These are phyloP conservation scores for Daldinia loculata DNA, from an alignment of 495 filamentous ascomycete genomes.

Conservation along the genomic window DNA sequence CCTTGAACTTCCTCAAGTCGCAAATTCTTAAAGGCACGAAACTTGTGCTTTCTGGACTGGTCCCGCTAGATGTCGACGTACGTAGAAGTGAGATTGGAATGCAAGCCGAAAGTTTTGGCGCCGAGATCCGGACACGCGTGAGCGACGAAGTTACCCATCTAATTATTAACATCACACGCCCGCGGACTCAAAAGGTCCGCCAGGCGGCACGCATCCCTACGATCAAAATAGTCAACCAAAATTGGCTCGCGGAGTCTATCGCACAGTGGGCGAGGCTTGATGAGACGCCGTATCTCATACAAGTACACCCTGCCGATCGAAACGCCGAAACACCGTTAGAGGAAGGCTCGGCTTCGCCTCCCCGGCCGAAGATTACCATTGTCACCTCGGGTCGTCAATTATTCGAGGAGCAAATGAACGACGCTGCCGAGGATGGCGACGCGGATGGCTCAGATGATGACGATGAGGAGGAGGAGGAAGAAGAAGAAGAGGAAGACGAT, in stretches of 20 bases:
- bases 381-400: slow-evolving; percentile 44
- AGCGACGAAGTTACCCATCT: slow-evolving; percentile 58
- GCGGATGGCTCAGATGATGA: slow-evolving; percentile 50
- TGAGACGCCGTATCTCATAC: slow-evolving; percentile 76
- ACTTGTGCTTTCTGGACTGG: slow-evolving; percentile 87
- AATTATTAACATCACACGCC: slow-evolving; percentile 63
- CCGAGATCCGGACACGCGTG: slow-evolving; percentile 67
- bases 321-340: slow-evolving; percentile 46
- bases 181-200: slow-evolving; percentile 88
- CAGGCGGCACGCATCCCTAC: slow-evolving; percentile 74
- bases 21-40: slow-evolving; percentile 72
- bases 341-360: slow-evolving; percentile 46
- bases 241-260: slow-evolving; percentile 87
- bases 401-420: slow-evolving; percentile 31
- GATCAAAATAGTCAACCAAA: slow-evolving; percentile 88
- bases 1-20: slow-evolving; percentile 81
- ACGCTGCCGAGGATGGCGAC: slow-evolving; percentile 48
- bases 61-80: slow-evolving; percentile 81
- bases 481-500: slow-evolving; percentile 51
- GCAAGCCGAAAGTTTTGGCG: slow-evolving; percentile 88
- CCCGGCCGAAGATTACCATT: slow-evolving; percentile 53
- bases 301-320: slow-evolving; percentile 69
- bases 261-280: slow-evolving; percentile 78
- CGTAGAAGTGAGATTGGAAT: slow-evolving; percentile 79
- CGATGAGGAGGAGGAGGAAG: slow-evolving; percentile 50